Conservation (phyloP, 2,329 filamentous ascomycete genomes). For the Verruconis gallopava region DNA sequence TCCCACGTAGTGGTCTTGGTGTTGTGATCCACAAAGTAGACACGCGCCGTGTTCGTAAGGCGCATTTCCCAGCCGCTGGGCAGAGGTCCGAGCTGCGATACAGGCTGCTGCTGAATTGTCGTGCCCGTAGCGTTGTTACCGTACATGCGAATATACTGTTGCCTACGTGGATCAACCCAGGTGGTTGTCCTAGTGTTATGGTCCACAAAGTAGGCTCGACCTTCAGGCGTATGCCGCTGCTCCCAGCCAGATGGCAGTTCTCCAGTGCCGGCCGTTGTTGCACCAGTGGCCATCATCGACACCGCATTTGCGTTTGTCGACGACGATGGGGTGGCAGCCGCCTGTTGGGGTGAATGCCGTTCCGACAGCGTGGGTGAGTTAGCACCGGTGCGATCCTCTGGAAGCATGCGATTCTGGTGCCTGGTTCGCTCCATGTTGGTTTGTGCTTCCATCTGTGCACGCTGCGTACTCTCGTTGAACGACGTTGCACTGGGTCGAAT, state of each 20-base stretch:
- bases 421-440: slow-evolving; percentile 86
- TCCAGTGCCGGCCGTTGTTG: slow-evolving; percentile 84
- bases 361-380: slow-evolving; percentile 70
- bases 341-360: slow-evolving; percentile 27
- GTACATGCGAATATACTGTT: slow-evolving; percentile 98
- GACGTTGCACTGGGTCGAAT: slow-evolving; percentile 64
- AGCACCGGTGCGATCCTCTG: slow-evolving; percentile 86
- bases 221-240: slow-evolving; percentile 88
- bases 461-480: slow-evolving; percentile 61
- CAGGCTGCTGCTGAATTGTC: slow-evolving; percentile 92
- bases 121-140: slow-evolving; percentile 62
- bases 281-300: slow-evolving; percentile 89
- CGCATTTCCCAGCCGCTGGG: slow-evolving; percentile 99
- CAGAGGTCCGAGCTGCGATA: slow-evolving; percentile 87
- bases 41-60: slow-evolving; percentile 89
- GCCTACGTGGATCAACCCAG: slow-evolving; percentile 92
- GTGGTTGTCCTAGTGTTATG: slow-evolving; percentile 97
- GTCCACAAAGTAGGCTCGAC: slow-evolving; percentile 91
- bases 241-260: slow-evolving; percentile 96
- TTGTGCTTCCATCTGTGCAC: slow-evolving; percentile 72
- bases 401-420: slow-evolving; percentile 89
- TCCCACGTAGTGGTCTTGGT: slow-evolving; percentile 99
- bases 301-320: slow-evolving; percentile 42
- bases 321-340: slow-evolving; percentile 23
- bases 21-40: slow-evolving; percentile 99